Evolutionary conservation across 306 rosid genomes (phyloP).

Genomic region (Fagus crenata): DNA sequence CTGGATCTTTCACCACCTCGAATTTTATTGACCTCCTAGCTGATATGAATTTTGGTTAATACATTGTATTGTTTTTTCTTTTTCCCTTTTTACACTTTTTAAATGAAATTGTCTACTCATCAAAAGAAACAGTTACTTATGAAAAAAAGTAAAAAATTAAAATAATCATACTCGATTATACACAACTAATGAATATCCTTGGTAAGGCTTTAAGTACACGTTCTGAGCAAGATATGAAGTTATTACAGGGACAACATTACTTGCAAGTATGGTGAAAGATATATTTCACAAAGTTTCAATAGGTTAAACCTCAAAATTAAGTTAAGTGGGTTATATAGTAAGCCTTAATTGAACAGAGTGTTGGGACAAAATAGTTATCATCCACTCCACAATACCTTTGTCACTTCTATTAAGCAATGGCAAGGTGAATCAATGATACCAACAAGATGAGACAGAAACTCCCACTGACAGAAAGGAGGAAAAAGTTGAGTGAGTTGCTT

Average conservation of each 20-base stretch:
- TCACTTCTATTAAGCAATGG: background rate
- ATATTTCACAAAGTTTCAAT: background rate
- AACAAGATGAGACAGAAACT: conserved; percentile 5
- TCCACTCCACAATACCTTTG: background rate
- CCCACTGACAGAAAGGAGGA: conserved; percentile 7
- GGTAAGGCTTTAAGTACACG: background rate
- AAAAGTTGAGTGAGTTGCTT: conserved; percentile 24
- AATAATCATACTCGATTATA: background rate
- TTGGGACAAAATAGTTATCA: background rate
- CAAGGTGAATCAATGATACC: background rate
- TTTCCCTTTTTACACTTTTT: too few relatives aligned
- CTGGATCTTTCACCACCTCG: too few relatives aligned
- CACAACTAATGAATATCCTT: background rate
- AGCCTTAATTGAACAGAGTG: background rate
- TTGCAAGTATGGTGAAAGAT: background rate
- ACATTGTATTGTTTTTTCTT: too few relatives aligned
- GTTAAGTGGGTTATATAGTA: background rate
- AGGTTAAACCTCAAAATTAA: background rate
- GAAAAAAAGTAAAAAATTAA: too few relatives aligned
- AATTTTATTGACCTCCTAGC: too few relatives aligned
- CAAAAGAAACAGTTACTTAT: too few relatives aligned
- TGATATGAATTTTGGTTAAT: too few relatives aligned
- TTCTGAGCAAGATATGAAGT: background rate
- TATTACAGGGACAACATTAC: background rate
- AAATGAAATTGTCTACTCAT: too few relatives aligned